Base-by-base conservation (phyloP, 345 rosid species). In the Citrus sinensis region DNA sequence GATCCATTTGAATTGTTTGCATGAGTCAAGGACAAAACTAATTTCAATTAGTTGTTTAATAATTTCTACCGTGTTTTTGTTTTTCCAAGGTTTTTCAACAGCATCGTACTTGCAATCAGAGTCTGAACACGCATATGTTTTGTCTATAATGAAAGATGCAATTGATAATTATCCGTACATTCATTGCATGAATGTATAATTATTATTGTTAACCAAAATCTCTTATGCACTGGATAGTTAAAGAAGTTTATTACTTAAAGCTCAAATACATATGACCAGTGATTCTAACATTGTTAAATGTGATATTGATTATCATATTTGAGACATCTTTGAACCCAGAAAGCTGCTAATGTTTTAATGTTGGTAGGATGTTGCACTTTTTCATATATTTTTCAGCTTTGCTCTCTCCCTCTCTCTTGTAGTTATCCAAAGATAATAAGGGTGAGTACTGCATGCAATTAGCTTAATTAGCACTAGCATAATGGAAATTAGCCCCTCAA, bases 31-130 rank as follows among this genome's bases (percentile, higher is more conserved):
- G 51, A 46, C 51, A 46, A 1, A 13, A 11, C 51, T 46, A 46
- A 80, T 51, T 61, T 46, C 19, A 25, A 27, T 74, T 42, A 46
- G 61, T 20, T 22, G 37, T 37, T 46, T 46, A 11, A 32, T 65
- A 9, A 29, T 75, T 63, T 46, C 46, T 42, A 27, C 29, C 20
- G 69, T 64, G 49, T 67, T 66, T 66, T 14, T 34, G 51, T 46
- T 54, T 76, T 67, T 17, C 71, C 72, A 76, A 76, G 63, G 24
- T 35, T 30, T 66, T 64, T 54, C 20, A 71, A 51, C 54, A 54
- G 34, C 34, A 14, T 66, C 72, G 19, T 65, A 27, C 55, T 32
- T 65, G 30, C 61, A 34, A 35, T 65, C 61, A 19, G 16, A 74
- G 68, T 46, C 68, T 75, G 78, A 64, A 64, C 30, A 22, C 70